These are phyloP conservation scores for Penicillium paneum DNA, from an alignment of 2,329 filamentous ascomycete species.

Conservation along the genomic window DNA sequence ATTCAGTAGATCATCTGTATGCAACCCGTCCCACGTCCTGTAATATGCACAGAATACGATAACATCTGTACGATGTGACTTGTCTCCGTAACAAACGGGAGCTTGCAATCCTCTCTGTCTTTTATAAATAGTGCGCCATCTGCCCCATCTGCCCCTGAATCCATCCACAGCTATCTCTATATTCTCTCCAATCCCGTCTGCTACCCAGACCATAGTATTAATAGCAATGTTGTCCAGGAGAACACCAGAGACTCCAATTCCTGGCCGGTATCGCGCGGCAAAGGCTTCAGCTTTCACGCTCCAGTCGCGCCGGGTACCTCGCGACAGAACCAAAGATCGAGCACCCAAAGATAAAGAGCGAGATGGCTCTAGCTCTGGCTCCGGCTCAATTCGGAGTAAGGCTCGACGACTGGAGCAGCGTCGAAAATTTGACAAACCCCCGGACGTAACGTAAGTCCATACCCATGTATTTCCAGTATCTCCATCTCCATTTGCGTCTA, in stretches of 20 bases:
- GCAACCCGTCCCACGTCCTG: conserved; percentile 1
- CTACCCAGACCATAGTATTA: conserved; percentile 1
- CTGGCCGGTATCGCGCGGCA: conserved; percentile 40
- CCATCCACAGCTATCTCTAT: conserved; percentile 1
- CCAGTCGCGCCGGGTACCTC: conserved; percentile 30
- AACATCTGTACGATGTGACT: not conserved
- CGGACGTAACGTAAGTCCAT: conserved; percentile 35
- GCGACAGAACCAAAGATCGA: conserved; percentile 23
- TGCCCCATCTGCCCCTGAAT: not conserved
- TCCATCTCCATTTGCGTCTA: not conserved
- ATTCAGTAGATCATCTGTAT: conserved; percentile 3
- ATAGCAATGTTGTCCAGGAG: conserved; percentile 7
- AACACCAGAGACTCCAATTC: conserved; percentile 16
- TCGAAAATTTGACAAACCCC: conserved; percentile 31
- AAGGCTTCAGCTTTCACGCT: conserved; percentile 33
- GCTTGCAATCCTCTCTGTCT: not conserved
- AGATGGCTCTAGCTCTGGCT: not conserved
- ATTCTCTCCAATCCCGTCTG: not conserved
- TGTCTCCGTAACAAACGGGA: not conserved
- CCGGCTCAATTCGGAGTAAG: conserved; percentile 18
- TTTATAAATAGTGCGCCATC: conserved; percentile 4
- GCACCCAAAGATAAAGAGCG: not conserved
- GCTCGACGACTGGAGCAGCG: conserved; percentile 28
- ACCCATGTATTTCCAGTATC: not conserved
- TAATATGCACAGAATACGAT: not conserved